These are phyloP conservation scores for Tulasnella sp. DNA, from an alignment of 768 basidiomycete species.

Conservation along the genomic window DNA sequence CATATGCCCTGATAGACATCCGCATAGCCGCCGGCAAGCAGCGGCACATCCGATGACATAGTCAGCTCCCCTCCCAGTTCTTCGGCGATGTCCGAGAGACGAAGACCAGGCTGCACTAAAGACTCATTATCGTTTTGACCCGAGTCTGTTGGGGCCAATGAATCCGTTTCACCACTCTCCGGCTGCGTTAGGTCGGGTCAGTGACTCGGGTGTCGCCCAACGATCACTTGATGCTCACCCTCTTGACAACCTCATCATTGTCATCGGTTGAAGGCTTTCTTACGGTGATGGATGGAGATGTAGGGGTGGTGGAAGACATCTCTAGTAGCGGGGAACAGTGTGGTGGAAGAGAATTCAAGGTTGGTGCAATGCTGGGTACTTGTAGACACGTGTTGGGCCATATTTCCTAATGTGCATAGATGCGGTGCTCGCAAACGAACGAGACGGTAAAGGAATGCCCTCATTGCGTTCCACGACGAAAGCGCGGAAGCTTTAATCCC, in stretches of 20 bases:
- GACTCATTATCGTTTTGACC: not conserved
- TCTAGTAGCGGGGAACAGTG: not conserved
- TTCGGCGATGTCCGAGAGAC: not conserved
- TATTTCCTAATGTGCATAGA: not conserved
- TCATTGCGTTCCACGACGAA: too few relatives aligned
- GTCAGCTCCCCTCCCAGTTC: not conserved
- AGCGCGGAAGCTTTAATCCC: not conserved
- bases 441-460: not conserved
- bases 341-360: not conserved
- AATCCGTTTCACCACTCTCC: too few relatives aligned
- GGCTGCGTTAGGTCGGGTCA: not conserved
- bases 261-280: not conserved
- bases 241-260: too few relatives aligned
- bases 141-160: not conserved
- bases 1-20: not conserved
- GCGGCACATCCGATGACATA: not conserved
- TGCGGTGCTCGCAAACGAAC: not conserved
- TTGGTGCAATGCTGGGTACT: not conserved
- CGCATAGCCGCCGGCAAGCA: not conserved
- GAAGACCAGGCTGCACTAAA: slow-evolving; percentile 2
- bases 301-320: not conserved
- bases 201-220: not conserved
- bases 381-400: not conserved
- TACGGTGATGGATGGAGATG: not conserved
- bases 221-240: not conserved